Percentiles rank a stretch among this genome's conserved stretches.
Evolutionary conservation across 352 stramenopile species (phyloP).

Genomic region (Phytophthora pluvialis): DNA sequence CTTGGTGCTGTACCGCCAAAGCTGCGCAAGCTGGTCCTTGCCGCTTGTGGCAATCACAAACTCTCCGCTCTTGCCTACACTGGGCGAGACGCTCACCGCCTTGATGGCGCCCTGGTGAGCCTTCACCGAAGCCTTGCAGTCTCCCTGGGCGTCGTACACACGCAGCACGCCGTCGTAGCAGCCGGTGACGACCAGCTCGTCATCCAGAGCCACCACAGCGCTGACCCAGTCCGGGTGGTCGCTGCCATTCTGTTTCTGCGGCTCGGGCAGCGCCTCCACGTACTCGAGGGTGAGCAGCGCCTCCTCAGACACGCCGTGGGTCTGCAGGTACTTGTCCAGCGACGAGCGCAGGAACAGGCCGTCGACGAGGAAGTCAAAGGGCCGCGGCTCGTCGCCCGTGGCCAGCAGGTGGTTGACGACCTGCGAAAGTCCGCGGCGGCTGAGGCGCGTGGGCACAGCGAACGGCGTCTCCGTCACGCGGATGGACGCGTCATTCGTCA

Average conservation of each 20-base stretch:
- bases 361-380: conserved; percentile 90
- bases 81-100: conserved; percentile 45
- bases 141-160: conserved; percentile 68
- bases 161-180: conserved; percentile 89
- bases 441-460: conserved; percentile 81
- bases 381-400: conserved; percentile 51
- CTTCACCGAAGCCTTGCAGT: conserved; percentile 68
- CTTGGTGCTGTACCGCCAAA: conserved; percentile 60
- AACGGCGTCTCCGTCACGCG: conserved; percentile 91
- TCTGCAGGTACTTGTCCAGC: conserved; percentile 79
- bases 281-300: conserved; percentile 90
- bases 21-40: conserved; percentile 78
- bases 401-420: conserved; percentile 90
- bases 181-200: conserved; percentile 71
- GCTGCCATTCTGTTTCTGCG: conserved; percentile 64
- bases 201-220: conserved; percentile 53
- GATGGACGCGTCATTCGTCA: conserved; percentile 88
- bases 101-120: conserved; percentile 84
- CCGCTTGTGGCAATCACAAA: conserved; percentile 77
- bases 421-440: conserved; percentile 85
- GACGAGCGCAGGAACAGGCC: conserved; percentile 77
- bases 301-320: conserved; percentile 76
- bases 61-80: conserved; percentile 32
- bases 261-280: conserved; percentile 81
- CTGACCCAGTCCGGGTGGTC: conserved; percentile 91